A percentile compares a stretch with the other conserved stretches of the same genome.
Conservation (phyloP, 768 basidiomycete genomes). For the Tulasnella sp. region DNA sequence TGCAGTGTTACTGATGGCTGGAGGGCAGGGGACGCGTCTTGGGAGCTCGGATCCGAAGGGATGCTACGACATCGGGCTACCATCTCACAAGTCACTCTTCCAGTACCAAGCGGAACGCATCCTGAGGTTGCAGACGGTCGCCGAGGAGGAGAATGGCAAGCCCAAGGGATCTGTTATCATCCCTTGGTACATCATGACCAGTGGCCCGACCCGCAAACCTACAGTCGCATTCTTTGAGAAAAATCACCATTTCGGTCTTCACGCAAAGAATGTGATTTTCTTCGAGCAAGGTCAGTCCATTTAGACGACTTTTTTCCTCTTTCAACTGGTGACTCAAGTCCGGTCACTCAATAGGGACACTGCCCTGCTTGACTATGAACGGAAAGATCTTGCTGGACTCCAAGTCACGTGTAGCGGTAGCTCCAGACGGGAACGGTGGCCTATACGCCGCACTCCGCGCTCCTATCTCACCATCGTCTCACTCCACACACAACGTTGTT, state of each 20-base stretch:
- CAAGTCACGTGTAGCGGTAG: slow-evolving; percentile 72
- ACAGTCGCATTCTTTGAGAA: slow-evolving; percentile 77
- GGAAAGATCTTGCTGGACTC: slow-evolving; percentile 87
- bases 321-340: not conserved
- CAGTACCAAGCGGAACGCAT: slow-evolving; percentile 98
- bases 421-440: slow-evolving; percentile 96
- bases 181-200: slow-evolving; percentile 99
- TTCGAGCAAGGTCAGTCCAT: slow-evolving; percentile 79
- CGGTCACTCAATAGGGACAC: slow-evolving; percentile 49
- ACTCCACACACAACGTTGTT: slow-evolving; percentile 62
- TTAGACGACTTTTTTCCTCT: not conserved
- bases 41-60: slow-evolving; percentile 92
- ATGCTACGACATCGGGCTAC: slow-evolving; percentile 93
- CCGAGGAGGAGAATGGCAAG: slow-evolving; percentile 35
- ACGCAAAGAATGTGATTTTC: slow-evolving; percentile 69
- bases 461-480: slow-evolving; percentile 44
- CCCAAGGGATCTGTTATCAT: slow-evolving; percentile 53
- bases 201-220: slow-evolving; percentile 80
- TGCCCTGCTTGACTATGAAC: slow-evolving; percentile 88
- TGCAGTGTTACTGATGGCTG: slow-evolving; percentile 95
- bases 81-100: slow-evolving; percentile 88
- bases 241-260: slow-evolving; percentile 72
- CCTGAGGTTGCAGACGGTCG: slow-evolving; percentile 65
- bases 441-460: slow-evolving; percentile 86
- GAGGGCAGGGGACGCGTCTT: slow-evolving; percentile 91